phyloP scores from a whole-genome alignment of 2,329 filamentous ascomycete species.

The Geosmithia putterillii region DNA sequence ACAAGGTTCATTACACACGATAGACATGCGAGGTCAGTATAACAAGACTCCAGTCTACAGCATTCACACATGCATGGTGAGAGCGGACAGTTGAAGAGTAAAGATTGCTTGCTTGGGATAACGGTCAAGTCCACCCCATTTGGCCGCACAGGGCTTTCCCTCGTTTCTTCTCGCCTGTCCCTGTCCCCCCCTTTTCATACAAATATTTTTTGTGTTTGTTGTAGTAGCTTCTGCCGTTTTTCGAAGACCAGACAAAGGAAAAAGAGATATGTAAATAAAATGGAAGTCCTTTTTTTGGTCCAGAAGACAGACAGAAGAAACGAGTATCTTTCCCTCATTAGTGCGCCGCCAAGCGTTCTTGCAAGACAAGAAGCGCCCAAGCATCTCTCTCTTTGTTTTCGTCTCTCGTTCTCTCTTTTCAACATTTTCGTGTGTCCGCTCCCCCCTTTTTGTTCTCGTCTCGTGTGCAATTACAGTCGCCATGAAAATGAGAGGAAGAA shows the following conservation, averaged over 20 bases:
- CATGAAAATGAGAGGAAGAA: background rate
- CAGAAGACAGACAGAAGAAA: slow-evolving; percentile 10
- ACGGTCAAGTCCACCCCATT: slow-evolving; percentile 83
- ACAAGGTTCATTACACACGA: too few relatives aligned
- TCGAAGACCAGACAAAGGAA: slow-evolving; percentile 8
- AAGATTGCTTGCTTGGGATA: slow-evolving; percentile 38
- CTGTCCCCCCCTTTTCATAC: slow-evolving; percentile 40
- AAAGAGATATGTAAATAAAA: background rate
- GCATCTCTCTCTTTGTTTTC: background rate
- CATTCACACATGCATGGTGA: background rate
- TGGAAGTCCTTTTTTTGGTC: background rate
- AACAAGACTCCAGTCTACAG: too few relatives aligned
- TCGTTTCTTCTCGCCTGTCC: slow-evolving; percentile 25
- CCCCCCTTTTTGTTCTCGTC: background rate
- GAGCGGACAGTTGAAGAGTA: background rate
- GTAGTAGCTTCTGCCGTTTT: background rate
- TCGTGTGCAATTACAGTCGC: background rate
- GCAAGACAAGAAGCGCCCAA: background rate
- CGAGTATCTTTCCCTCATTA: slow-evolving; percentile 99
- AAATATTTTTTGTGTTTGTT: background rate
- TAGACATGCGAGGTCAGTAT: too few relatives aligned
- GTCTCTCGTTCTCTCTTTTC: background rate
- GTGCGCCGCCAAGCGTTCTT: slow-evolving; percentile 38
- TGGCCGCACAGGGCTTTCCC: slow-evolving; percentile 98
- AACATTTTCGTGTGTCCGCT: background rate